These are phyloP conservation scores for Planoprotostelium fungivorum DNA, from an alignment of 78 protist genomes.

Conservation along the genomic window DNA sequence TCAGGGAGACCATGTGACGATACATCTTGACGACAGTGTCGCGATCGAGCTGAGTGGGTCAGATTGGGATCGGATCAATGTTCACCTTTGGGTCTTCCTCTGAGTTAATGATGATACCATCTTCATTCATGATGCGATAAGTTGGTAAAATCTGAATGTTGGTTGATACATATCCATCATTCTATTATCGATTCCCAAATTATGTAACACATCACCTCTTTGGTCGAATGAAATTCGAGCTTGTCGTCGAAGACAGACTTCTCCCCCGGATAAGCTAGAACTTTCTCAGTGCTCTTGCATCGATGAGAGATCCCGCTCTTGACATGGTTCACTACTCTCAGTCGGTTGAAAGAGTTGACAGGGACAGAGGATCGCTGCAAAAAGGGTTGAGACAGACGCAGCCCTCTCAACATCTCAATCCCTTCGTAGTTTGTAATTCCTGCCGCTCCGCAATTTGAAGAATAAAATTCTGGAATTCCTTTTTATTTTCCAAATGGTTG, in stretches of 20 bases:
- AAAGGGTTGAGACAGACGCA: too few species aligned
- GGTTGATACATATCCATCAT: neutral
- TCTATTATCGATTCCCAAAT: too few species aligned
- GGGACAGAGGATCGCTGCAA: too few species aligned
- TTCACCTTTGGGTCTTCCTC: constrained; percentile 51
- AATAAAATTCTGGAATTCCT: too few species aligned
- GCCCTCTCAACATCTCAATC: too few species aligned
- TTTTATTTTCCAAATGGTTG: too few species aligned
- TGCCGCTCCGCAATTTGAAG: too few species aligned
- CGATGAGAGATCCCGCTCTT: too few species aligned
- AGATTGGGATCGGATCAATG: neutral
- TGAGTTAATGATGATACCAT: constrained; percentile 33
- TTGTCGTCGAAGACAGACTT: neutral
- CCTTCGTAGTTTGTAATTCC: too few species aligned
- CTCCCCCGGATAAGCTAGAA: neutral
- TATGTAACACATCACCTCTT: neutral
- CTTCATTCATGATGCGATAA: constrained; percentile 53
- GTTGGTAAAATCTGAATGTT: constrained; percentile 14
- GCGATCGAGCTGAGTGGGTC: constrained; percentile 24
- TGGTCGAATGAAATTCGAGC: neutral
- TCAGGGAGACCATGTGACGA: constrained; percentile 56
- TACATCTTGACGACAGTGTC: constrained; percentile 72
- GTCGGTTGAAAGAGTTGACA: too few species aligned
- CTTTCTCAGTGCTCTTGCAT: neutral
- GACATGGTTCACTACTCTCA: too few species aligned